Evolutionary conservation across 371 early-diverging fungal species (phyloP), one percentile per base, ranked within the genome.

Genomic region (Mortierella sp.): DNA sequence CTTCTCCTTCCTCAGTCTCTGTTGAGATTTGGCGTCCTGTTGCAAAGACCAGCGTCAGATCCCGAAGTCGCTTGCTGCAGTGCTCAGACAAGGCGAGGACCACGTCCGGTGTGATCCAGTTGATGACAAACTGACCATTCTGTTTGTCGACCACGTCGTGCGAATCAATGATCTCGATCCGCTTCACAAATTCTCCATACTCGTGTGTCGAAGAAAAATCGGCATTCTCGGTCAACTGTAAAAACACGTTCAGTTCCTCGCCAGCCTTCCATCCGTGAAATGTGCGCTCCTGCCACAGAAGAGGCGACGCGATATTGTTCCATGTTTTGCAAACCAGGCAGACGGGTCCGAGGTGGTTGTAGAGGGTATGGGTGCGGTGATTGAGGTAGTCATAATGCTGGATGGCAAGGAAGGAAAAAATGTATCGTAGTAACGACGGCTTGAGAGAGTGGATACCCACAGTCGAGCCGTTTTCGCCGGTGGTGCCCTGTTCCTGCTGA

Each of bases 221-320:
- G 7, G 76, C 76, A 43, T 76, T 76, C 51, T 76, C 76, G 26
- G 70, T 69, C 54, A 61, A 42, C 37, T 76, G 69, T 24, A 76
- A 49, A 32, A 76, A 76, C 14, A 48, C 56, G 37, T 64, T 60
- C 30, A 76, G 76, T 23, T 69, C 76, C 14, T 76, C 76, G 43
- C 76, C 76, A 3, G 76, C 76, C 47, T 64, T 76, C 76, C 76
- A 76, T 48, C 76, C 76, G 44, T 76, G 76, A 53, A 76, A 76
- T 17, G 76, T 69, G 4, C 76, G 69, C 34, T 76, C 76, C 54
- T 76, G 76, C 76, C 76, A 76, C 1, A 76, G 50, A 30, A 76
- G 61, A 37, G 76, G 76, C 23, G 76, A 76, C 8, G 70, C 76
- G 32, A 76, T 64, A 37, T 44, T 50, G 43, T 76, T 76, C 76